Percentiles rank a stretch among this genome's conserved stretches.
phyloP scores from a whole-genome alignment of 139 green algal species.

The Coelastrella sp. region DNA sequence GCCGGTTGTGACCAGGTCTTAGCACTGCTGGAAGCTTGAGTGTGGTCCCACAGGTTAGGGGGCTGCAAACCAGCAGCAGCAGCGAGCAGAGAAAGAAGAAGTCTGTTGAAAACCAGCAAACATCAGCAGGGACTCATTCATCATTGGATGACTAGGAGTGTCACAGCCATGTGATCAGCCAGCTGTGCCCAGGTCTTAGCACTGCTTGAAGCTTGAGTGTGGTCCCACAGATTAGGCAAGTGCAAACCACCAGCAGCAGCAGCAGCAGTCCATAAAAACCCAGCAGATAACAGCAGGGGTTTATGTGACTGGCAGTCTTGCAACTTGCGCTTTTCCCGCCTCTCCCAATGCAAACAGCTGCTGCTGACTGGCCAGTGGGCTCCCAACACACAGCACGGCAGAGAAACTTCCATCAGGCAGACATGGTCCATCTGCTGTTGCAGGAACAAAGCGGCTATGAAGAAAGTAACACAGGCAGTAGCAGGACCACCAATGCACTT shows the following conservation, averaged over 20 bases:
- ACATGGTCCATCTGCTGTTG: too few species aligned
- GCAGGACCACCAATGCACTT: neutral
- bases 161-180: neutral
- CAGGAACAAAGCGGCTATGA: too few species aligned
- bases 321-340: neutral
- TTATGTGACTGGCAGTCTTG: constrained; percentile 25
- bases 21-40: neutral
- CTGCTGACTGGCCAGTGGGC: constrained; percentile 23
- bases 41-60: constrained; percentile 1
- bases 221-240: constrained; percentile 7
- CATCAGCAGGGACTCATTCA: too few species aligned
- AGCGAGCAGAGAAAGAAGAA: neutral
- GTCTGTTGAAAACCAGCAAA: too few species aligned
- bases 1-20: neutral
- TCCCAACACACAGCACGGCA: constrained; percentile 20
- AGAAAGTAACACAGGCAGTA: too few species aligned
- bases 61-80: neutral
- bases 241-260: constrained; percentile 1
- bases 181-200: neutral
- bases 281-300: constrained; percentile 9
- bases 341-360: constrained; percentile 22
- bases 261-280: neutral
- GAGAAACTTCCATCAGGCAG: too few species aligned
- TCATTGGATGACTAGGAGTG: too few species aligned
- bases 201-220: neutral